Evolutionary conservation across 75 land plant genomes (phyloP), one percentile per base, ranked within the genome.

Genomic region (Sequoiadendron giganteum): DNA sequence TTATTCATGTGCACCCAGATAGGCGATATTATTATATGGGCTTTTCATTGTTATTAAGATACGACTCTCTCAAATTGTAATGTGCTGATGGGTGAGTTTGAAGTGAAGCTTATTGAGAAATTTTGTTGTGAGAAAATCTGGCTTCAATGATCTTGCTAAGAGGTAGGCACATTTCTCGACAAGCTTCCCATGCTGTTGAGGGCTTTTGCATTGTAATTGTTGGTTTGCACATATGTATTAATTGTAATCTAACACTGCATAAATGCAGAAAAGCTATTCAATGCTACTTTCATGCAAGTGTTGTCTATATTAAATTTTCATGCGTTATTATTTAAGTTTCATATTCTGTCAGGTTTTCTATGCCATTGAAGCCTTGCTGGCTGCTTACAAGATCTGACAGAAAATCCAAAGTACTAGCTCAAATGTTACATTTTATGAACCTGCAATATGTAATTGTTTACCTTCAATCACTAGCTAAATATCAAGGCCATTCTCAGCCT

Each of bases 41-140:
- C 32, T 82, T 82, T 45, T 82, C 84, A 47, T 47, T 82, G 52
- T 82, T 82, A n/a, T 42, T 82, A 47, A 40, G 49, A 42, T 82
- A 30, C 84, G 10, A 15, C 32, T 47, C 52, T 81, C 42, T 82
- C 32, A 82, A 82, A 82, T 28, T 82, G 30, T 19, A 40, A 82
- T 82, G 11, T 81, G 16, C 34, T 45, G 32, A 82, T 45, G 30
- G 28, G 52, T 43, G 84, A 82, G 28, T 28, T 82, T 47, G 84
- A 82, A 47, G 84, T 82, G 49, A 82, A 82, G 49, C 84, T 82
- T 47, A 39, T 45, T n/a, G 48, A 45, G 84, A 40, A 82, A 39
- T 43, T 43, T 47, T 28, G 47, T 47, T 45, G n/a, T 80, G 30
- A 82, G 84, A 47, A 82, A 30, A 82, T 82, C 45, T 82, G 52